Percentiles rank a stretch among this genome's conserved stretches.
Evolutionary conservation across 2,329 filamentous ascomycete species (phyloP).

Genomic region (Akanthomyces dipterigenus): DNA sequence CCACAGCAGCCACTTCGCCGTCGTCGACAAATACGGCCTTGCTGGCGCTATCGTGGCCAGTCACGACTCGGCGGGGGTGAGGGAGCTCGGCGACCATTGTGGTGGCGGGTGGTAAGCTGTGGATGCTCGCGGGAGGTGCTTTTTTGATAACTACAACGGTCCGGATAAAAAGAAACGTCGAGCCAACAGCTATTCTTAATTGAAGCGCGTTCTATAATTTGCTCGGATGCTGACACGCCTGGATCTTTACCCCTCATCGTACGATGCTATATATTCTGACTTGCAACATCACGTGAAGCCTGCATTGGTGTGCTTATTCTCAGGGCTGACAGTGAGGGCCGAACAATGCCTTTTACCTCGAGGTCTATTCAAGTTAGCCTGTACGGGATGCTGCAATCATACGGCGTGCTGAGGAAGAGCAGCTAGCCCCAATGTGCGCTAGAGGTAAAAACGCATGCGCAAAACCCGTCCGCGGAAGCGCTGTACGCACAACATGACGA

Average conservation of each 20-base stretch:
- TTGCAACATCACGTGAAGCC: slow-evolving; percentile 4
- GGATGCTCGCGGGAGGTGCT: background rate
- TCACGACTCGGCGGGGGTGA: slow-evolving; percentile 16
- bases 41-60: slow-evolving; percentile 15
- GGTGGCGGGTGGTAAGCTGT: background rate
- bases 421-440: background rate
- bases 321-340: background rate
- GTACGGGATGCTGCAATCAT: no score
- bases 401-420: background rate
- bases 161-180: background rate
- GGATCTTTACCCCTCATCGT: background rate
- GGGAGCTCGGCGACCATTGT: slow-evolving; percentile 8
- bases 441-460: background rate
- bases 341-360: background rate
- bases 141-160: background rate
- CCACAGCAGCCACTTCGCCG: slow-evolving; percentile 8
- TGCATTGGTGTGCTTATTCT: background rate
- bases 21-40: slow-evolving; percentile 15
- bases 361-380: background rate
- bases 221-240: no score
- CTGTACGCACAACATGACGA: background rate
- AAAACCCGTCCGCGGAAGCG: background rate
- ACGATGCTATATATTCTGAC: background rate
- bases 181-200: background rate
- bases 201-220: background rate